Conservation (phyloP, 192 early-diverging fungal species). For the Gaertneriomyces sp. region DNA sequence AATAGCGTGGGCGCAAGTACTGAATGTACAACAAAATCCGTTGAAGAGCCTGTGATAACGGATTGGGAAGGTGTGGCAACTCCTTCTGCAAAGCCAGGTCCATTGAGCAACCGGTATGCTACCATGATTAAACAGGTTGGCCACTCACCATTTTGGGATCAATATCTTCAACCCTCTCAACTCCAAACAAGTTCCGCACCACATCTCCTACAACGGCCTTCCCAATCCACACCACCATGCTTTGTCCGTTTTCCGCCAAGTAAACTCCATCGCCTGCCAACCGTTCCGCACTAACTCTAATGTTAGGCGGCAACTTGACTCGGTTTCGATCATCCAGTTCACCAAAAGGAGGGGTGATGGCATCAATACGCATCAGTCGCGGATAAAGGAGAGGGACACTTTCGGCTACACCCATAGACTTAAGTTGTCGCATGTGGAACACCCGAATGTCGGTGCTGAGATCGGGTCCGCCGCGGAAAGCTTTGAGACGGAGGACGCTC, state of each 20-base stretch:
- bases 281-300: slow-evolving; percentile 74
- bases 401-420: slow-evolving; percentile 69
- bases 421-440: slow-evolving; percentile 72
- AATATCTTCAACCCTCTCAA: slow-evolving; percentile 65
- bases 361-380: slow-evolving; percentile 58
- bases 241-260: slow-evolving; percentile 69
- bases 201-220: slow-evolving; percentile 58
- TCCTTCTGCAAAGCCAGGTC: slow-evolving; percentile 34
- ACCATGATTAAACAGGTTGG: background rate
- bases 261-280: slow-evolving; percentile 77
- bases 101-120: background rate
- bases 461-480: slow-evolving; percentile 71
- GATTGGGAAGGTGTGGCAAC: slow-evolving; percentile 68
- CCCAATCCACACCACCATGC: slow-evolving; percentile 85
- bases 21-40: slow-evolving; percentile 64
- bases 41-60: slow-evolving; percentile 59
- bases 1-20: slow-evolving; percentile 58
- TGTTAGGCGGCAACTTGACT: slow-evolving; percentile 61
- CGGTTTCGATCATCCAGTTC: slow-evolving; percentile 45
- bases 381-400: slow-evolving; percentile 84
- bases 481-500: slow-evolving; percentile 75
- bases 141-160: slow-evolving; percentile 59
- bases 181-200: slow-evolving; percentile 79
- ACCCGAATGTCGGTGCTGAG: slow-evolving; percentile 79
- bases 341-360: slow-evolving; percentile 39